Evolutionary conservation across 1,139 yeast species (phyloP), one percentile per base, ranked within the genome.

Genomic region (Geotrichum candidum): DNA sequence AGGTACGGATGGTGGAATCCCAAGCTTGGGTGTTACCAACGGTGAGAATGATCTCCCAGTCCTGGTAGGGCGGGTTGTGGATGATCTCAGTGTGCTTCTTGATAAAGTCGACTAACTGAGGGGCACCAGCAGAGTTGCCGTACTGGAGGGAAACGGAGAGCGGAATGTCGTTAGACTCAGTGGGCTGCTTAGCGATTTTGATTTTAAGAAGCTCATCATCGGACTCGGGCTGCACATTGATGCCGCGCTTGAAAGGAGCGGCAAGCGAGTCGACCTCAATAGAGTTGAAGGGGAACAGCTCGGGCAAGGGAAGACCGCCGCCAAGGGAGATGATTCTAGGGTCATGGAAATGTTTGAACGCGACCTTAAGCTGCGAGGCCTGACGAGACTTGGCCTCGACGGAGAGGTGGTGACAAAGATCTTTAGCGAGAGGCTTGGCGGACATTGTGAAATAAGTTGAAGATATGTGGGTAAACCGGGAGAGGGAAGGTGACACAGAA

Each of bases 251-350:
- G 71, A 90, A 90, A 1, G 96, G 91, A 50, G 94, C 88, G 31
- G 84, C 80, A 64, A 96, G 96, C 5, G 91, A 79, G 63, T 85
- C 85, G 33, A 88, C 86, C 31, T 80, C 73, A 59, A 91, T 73
- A 68, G 84, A 83, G 70, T 90, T 90, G 82, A 92, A 90, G 58
- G 99, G 99, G 82, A 94, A 94, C 74, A 88, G 87, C 68, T 87
- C 92, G 23, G 97, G 79, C 70, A 90, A 78, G 23, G 99, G 99
- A 69, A 94, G 82, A 6, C 99, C 99, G 67, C 99, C 99, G 61
- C 97, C 99, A 65, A 94, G 83, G 72, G 91, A 91, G 62, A 92
- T 85, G 73, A 94, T 80, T 59, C 86, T 84, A 54, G 96, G 96
- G 67, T 84, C 81, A 55, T 80, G 79, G 72, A 79, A 88, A 78